Base-by-base conservation (phyloP, 2,329 filamentous ascomycete species). In the Trichophyton benhamiae region DNA sequence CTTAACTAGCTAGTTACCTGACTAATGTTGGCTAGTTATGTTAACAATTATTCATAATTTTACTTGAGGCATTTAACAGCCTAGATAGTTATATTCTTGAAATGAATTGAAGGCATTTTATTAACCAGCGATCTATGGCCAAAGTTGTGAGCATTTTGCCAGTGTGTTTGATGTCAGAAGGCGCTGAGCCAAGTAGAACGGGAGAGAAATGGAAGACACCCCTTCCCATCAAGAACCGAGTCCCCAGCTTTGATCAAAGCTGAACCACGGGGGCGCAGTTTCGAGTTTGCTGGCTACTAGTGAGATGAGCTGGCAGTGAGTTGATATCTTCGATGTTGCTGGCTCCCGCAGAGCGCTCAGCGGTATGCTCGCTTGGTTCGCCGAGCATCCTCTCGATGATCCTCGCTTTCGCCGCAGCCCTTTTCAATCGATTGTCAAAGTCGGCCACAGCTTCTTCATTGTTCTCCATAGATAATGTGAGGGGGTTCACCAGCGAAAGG, bases 401-500 rank as follows among this genome's bases (percentile, higher is more conserved):
- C 74, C 92, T 95, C 1, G 83, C 83, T 72, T 96, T 96, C 2
- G 87, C 87, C 67, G 85, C 83, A 3, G 91, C 92, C 65, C 89
- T 83, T 75, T 91, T 94, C 44, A 95, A 71, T 11, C 91, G 81
- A 71, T 96, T 89, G 69, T 99, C 94, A 69, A 95, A 91, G 68
- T 96, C 91, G 58, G 87, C 87, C 22, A 99, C 91, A 0, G 87
- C 86, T 55, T 95, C 89, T 70, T 97, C 92, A 3, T 83, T 87
- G 71, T 99, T 99, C 63, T 86, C 81, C 20, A 86, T 91, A 15
- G 86, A 85, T 49, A 96, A 75, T 0, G 85, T 92, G 3, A 85
- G 84, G 0, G 87, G 86, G 71, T 96, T 90, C 2, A 90, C 85
- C 13, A 96, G 79, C 25, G 87, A 86, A 64, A 90, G 86, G 8